Conservation (phyloP, 306 rosid species). For the Cicer judaicum region DNA sequence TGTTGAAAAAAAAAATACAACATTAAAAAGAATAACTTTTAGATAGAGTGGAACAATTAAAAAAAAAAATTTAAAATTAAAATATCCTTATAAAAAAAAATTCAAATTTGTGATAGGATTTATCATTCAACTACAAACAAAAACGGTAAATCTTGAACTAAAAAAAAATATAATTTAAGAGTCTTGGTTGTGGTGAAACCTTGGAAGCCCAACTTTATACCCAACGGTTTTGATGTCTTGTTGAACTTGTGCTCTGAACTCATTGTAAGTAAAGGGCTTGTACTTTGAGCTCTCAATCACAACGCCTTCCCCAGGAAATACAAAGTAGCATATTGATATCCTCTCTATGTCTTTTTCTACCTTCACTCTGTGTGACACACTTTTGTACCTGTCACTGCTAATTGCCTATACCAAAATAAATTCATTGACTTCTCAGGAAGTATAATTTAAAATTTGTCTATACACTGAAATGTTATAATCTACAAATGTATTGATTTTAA, state of each 20-base stretch:
- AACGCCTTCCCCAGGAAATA: conserved; percentile 60
- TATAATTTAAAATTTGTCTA: too few relatives aligned
- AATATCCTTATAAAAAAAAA: too few relatives aligned
- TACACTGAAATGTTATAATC: too few relatives aligned
- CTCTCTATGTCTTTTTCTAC: conserved; percentile 57
- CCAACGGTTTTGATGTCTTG: conserved; percentile 60
- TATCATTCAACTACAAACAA: neutral
- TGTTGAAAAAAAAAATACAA: too few relatives aligned
- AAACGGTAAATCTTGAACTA: neutral
- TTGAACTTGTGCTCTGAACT: conserved; percentile 69
- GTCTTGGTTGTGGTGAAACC: conserved; percentile 48
- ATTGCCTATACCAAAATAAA: conserved; percentile 55
- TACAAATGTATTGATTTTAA: too few relatives aligned
- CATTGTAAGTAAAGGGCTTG: conserved; percentile 68
- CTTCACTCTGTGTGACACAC: conserved; percentile 70
- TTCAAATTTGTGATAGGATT: rapidly evolving
- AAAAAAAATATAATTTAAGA: neutral
- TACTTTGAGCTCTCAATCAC: conserved; percentile 69
- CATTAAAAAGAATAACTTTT: too few relatives aligned
- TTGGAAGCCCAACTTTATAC: conserved; percentile 68
- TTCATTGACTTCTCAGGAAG: too few relatives aligned
- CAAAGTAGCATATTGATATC: conserved; percentile 71
- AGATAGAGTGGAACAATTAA: too few relatives aligned
- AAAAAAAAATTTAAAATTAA: too few relatives aligned
- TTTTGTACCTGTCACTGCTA: conserved; percentile 63